These are phyloP conservation scores for Clohesyomyces aquaticus DNA, from an alignment of 495 filamentous ascomycete species.

Conservation along the genomic window DNA sequence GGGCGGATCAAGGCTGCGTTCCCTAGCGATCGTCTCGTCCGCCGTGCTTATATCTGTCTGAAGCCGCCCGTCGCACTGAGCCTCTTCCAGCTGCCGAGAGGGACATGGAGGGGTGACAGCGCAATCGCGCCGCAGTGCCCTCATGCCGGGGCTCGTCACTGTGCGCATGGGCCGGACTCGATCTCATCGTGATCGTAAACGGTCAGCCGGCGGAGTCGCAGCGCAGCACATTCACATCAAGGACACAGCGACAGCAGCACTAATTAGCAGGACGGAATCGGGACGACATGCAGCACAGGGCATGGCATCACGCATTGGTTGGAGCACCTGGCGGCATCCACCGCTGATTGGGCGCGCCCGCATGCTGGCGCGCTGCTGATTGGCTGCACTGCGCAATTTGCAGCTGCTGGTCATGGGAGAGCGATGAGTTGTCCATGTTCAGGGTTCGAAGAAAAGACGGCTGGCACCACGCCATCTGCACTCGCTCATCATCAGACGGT, in stretches of 20 bases:
- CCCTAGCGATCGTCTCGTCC: conserved; percentile 17
- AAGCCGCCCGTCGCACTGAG: conserved; percentile 24
- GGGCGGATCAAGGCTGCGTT: conserved; percentile 3
- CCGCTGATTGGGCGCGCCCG: conserved; percentile 13
- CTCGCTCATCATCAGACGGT: conserved; percentile 9
- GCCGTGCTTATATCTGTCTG: conserved; percentile 21
- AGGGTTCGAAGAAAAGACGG: background rate
- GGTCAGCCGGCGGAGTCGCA: conserved; percentile 1
- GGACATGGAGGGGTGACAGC: conserved; percentile 28
- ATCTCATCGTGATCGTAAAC: conserved; percentile 21
- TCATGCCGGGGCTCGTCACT: conserved; percentile 27
- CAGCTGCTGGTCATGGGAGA: conserved; percentile 15
- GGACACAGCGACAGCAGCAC: conserved; percentile 8
- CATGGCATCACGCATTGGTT: conserved; percentile 14
- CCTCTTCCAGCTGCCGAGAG: background rate
- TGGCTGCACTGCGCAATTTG: conserved; percentile 12
- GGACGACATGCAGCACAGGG: background rate
- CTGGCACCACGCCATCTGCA: conserved; percentile 24
- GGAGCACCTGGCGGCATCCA: conserved; percentile 3
- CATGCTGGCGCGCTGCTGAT: conserved; percentile 14
- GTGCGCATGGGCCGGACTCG: conserved; percentile 21
- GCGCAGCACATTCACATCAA: conserved; percentile 27
- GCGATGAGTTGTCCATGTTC: conserved; percentile 36
- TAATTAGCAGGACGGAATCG: background rate
- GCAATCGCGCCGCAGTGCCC: conserved; percentile 18